Percentiles rank a stretch among this genome's conserved stretches.
These are phyloP conservation scores for Emericellopsis terricola DNA, from an alignment of 495 filamentous ascomycete genomes.

Conservation along the genomic window DNA sequence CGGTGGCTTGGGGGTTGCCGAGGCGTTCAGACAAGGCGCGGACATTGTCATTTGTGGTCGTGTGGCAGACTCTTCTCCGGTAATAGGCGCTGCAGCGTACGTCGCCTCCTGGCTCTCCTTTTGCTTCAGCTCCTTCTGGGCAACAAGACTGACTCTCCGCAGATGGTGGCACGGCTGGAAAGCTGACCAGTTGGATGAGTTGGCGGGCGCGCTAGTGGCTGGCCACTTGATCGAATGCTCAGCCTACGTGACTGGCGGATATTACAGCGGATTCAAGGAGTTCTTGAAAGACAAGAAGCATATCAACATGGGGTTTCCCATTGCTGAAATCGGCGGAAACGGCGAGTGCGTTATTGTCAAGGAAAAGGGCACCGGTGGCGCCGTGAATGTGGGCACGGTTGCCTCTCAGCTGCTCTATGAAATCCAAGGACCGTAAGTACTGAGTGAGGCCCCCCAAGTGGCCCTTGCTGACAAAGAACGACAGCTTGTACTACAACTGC, in stretches of 20 bases:
- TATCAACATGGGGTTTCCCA: slow-evolving; percentile 35
- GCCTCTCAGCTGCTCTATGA: slow-evolving; percentile 41
- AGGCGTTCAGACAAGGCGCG: slow-evolving; percentile 26
- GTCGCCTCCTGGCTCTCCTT: background rate
- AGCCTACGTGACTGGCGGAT: slow-evolving; percentile 35
- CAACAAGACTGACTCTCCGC: background rate
- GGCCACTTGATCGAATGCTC: slow-evolving; percentile 40
- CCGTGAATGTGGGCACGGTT: background rate
- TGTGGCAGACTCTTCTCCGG: slow-evolving; percentile 30
- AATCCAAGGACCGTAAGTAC: slow-evolving; percentile 27
- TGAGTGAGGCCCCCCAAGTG: background rate
- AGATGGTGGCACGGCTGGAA: slow-evolving; percentile 32
- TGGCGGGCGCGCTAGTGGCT: slow-evolving; percentile 33
- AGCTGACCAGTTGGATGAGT: slow-evolving; percentile 21
- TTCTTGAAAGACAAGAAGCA: slow-evolving; percentile 17
- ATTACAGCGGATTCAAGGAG: slow-evolving; percentile 40
- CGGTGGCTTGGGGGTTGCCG: slow-evolving; percentile 25
- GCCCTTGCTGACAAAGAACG: background rate
- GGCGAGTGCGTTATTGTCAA: slow-evolving; percentile 24
- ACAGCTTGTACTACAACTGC: slow-evolving; percentile 15
- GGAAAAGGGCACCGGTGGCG: slow-evolving; percentile 8
- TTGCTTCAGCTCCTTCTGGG: too few relatives aligned
- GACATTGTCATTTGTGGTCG: slow-evolving; percentile 35
- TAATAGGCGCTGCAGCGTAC: slow-evolving; percentile 15
- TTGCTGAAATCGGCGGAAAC: slow-evolving; percentile 34